Base-by-base conservation (phyloP, 1,284 basidiomycete genomes). In the Vanrija pseudolonga region DNA sequence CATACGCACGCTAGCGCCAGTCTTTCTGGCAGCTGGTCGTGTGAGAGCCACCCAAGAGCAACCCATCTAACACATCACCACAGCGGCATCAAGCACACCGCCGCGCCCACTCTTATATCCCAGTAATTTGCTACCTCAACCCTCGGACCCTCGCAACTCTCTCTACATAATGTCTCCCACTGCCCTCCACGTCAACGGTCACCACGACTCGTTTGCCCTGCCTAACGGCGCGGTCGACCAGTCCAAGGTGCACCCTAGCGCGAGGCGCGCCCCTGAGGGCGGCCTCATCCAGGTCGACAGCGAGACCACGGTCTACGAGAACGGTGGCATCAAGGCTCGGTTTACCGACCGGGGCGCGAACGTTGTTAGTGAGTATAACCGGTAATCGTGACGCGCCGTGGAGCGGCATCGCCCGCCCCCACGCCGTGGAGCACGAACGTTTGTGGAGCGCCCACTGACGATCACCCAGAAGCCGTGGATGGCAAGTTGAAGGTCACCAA, bases 211-310 rank as follows among this genome's bases (percentile, higher is more conserved):
- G 53, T 72, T 73, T 58, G 51, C 78, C 65, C 80, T 81, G 63
- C 85, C 85, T 59, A 83, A 82, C 74, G 84, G 79, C 76, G 83
- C 83, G 61, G 81, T 83, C n/a, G 57, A 63, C 54, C 63, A 68
- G 42, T 59, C 63, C 44, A 91, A 95, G 74, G 79, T 93, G 67
- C 92, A 96, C 75, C 89, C 92, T 52, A 94, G 89, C 56, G 86
- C 92, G 44, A 85, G 80, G 55, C 86, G 90, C 71, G 84, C 86
- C 66, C 81, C 85, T 45, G 70, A 69, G 49, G 76, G 76, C 32
- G 74, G 75, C 22, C 59, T 76, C 50, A 84, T 97, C 79, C 83
- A 85, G 63, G 90, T 96, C 67, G 86, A 91, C 74, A 87, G 87
- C 52, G 86, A 88, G 67, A 85, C 86, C 72, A 90, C 90, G 22